Evolutionary conservation across 1,139 yeast species (phyloP).

Genomic region (Yarrowia galli): DNA sequence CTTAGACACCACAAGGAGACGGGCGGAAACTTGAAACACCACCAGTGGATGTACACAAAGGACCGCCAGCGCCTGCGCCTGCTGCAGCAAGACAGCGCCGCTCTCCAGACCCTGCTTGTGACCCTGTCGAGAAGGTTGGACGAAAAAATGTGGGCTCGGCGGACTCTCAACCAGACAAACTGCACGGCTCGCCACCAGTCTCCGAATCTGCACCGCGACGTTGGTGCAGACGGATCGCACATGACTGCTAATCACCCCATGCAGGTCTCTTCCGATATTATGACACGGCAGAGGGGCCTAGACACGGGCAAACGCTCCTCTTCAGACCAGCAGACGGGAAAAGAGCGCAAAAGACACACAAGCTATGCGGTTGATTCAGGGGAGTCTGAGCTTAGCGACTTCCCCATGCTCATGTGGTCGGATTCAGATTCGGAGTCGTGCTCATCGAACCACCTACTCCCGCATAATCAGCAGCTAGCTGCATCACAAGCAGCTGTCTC

Average conservation of each 20-base stretch:
- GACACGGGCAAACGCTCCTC: background rate
- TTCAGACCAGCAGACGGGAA: background rate
- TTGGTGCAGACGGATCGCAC: background rate
- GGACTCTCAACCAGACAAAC: background rate
- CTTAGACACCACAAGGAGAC: background rate
- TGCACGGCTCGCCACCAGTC: background rate
- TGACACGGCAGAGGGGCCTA: background rate
- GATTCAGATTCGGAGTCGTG: background rate
- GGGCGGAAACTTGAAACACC: background rate
- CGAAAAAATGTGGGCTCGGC: constrained; percentile 3
- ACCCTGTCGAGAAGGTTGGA: background rate
- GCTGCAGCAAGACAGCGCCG: background rate
- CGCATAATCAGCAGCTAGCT: constrained; percentile 15
- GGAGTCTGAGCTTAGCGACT: background rate
- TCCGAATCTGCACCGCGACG: background rate
- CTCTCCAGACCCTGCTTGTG: constrained; percentile 2
- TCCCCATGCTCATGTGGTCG: background rate
- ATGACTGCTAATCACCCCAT: background rate
- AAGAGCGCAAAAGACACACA: background rate
- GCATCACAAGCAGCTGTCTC: constrained; percentile 3
- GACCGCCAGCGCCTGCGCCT: constrained; percentile 6
- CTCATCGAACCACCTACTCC: background rate
- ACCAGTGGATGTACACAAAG: background rate
- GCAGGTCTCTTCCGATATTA: background rate
- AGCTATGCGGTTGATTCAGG: background rate